Evolutionary conservation across 2,329 filamentous ascomycete species (phyloP), one percentile per base, ranked within the genome.

Genomic region (Epicoccum sorghinum): DNA sequence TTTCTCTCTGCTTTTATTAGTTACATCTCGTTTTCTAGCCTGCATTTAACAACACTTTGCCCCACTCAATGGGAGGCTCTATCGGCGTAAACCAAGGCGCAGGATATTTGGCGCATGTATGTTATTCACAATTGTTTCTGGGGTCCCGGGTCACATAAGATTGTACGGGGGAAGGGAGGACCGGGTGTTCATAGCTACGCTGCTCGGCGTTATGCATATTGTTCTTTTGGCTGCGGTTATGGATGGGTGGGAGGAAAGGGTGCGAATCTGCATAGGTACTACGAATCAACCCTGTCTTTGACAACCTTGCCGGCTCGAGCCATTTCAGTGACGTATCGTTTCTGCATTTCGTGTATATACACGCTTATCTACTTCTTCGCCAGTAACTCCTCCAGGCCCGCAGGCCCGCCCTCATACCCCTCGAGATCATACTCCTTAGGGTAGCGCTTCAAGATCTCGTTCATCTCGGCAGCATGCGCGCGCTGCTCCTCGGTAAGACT

Each of bases 401-500:
- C 82, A 54, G 86, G 80, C 0, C 91, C 92, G 3, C 85, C 90
- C 60, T 96, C 89, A 75, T 85, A 91, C 61, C 87, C 85, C 13
- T 80, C 82, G 42, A 95, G 71, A 74, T 98, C 92, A 75, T 99
- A 99, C 79, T 99, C 95, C 32, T 90, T 86, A 0, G 93, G 93
- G 77, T 98, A 99, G 65, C 83, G 87, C 64, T 93, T 86, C 45
- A 99, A 71, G 46, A 96, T 83, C n/a, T 85, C 82, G 70, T 80
- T 89, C 67, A 98, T 79, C 77, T 93, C 84, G 60, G 77, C 77
- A 79, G 91, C 92, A 80, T 99, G 95, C 37, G 78, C 82, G 72
- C 81, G 83, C 57, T 89, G 80, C 65, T 96, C 92, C 41, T 89
- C 87, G 0, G 92, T 97, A 64, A 97, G 65, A 40, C 91, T 85